Base-by-base conservation (phyloP, 805 yeast genomes). In the Huiozyma sinensis region DNA sequence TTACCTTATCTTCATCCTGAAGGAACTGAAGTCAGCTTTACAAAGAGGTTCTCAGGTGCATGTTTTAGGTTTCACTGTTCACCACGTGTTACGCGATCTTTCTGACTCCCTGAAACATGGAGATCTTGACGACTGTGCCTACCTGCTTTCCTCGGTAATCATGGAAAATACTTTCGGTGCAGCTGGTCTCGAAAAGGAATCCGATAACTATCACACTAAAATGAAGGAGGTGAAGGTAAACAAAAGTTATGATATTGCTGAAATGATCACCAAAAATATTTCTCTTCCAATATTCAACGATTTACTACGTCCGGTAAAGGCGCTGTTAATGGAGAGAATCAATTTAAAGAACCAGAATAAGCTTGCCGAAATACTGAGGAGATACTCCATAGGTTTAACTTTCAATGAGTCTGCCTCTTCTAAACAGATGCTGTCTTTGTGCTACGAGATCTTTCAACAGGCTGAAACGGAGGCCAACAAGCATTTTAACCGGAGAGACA, bases 121-220 rank as follows among this genome's bases (percentile, higher is more conserved):
- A 6, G 95, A 85, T 47, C 65, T 90, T 37, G 92, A 88, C 60
- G 80, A 76, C 10, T 70, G 77, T 8, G 75, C 81, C 4, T 66
- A 66, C 2, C 53, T 81, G 44, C 65, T 89, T 9, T 79, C 81
- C 51, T 79, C 76, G 24, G 69, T 87, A 11, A 71, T 89, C 24
- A 90, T 90, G 95, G 95, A 88, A 56, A 96, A 90, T 56, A 74
- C 79, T 4, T 89, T 92, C 62, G 98, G 98, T 27, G 75, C 81
- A 7, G 84, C 95, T 4, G 95, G 95, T 33, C 83, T 82, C 57
- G 97, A 92, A 56, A 90, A 92, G 59, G 97, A 92, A 50, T 89
- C 92, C 5, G 97, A 88, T 48, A 95, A 88, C 13, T 90, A 92
- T 56, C 76, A 75, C 42, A 80, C 85, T 30, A 79, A 81, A 48